Conservation (phyloP, 106 monocot genomes). For the Triglochin maritima region DNA sequence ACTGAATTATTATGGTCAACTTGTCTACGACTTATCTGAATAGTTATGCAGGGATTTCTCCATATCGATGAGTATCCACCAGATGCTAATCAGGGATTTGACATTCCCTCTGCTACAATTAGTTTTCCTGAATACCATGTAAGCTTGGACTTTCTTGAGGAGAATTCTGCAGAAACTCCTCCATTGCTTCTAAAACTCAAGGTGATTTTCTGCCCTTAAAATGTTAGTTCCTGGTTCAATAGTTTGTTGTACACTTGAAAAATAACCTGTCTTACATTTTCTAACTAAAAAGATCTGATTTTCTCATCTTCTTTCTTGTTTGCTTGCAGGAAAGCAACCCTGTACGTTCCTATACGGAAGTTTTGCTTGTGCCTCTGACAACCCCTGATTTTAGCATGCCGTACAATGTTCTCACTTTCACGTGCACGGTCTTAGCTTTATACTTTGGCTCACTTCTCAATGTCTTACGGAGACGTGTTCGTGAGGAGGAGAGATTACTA, state of each 20-base stretch:
- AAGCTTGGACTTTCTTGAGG: slow-evolving; percentile 35
- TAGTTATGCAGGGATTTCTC: slow-evolving; percentile 61
- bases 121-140: slow-evolving; percentile 60
- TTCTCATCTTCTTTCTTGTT: slow-evolving; percentile 1
- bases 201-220: slow-evolving; percentile 21
- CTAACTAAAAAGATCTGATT: not conserved
- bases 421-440: slow-evolving; percentile 87
- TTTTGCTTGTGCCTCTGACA: slow-evolving; percentile 85
- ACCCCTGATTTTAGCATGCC: slow-evolving; percentile 99
- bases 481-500: slow-evolving; percentile 73
- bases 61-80: slow-evolving; percentile 99
- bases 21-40: too few species aligned
- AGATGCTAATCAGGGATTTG: slow-evolving; percentile 98
- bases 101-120: slow-evolving; percentile 87
- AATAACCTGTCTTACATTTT: not conserved
- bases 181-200: slow-evolving; percentile 46
- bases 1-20: too few species aligned
- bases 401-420: slow-evolving; percentile 95
- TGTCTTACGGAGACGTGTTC: slow-evolving; percentile 63
- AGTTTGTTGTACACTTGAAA: too few species aligned
- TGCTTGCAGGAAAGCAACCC: slow-evolving; percentile 41
- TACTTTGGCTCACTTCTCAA: slow-evolving; percentile 96
- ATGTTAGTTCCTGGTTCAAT: too few species aligned
- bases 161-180: slow-evolving; percentile 18
- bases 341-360: slow-evolving; percentile 76